Evolutionary conservation across 1,139 yeast species (phyloP).

Genomic region (Yamadazyma dushanensis): DNA sequence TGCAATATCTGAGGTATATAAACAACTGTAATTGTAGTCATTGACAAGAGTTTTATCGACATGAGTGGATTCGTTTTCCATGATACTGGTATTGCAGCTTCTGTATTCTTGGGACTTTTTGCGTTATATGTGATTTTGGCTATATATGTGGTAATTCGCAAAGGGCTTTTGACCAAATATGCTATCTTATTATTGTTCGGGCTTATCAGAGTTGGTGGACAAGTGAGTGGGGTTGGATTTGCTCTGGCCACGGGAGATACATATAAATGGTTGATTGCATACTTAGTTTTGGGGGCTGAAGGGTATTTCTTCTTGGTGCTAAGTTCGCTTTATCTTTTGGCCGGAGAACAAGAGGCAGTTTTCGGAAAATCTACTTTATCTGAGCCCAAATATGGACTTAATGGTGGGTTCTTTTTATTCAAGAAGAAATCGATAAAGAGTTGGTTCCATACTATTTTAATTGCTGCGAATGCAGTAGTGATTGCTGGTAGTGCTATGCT

Average conservation of each 20-base stretch:
- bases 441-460: constrained; percentile 25
- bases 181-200: constrained; percentile 29
- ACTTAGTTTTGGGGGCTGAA: constrained; percentile 39
- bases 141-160: constrained; percentile 15
- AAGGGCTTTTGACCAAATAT: constrained; percentile 25
- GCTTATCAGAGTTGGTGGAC: constrained; percentile 33
- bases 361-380: constrained; percentile 19
- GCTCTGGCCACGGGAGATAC: constrained; percentile 28
- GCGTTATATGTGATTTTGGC: constrained; percentile 22
- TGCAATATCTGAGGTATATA: too few species aligned
- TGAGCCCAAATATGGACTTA: constrained; percentile 8
- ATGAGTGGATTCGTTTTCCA: constrained; percentile 14
- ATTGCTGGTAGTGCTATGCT: constrained; percentile 36
- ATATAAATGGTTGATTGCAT: constrained; percentile 37
- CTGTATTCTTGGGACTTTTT: constrained; percentile 29
- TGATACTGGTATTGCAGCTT: constrained; percentile 35
- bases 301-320: constrained; percentile 38
- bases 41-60: too few species aligned
- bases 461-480: constrained; percentile 35
- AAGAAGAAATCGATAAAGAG: constrained; percentile 4
- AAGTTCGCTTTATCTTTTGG: constrained; percentile 26
- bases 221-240: constrained; percentile 36
- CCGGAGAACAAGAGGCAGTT: constrained; percentile 24
- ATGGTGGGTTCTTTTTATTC: not conserved
- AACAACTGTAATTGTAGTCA: too few species aligned